Conservation (phyloP, 2,329 filamentous ascomycete genomes). For the Alternaria gansuensis region DNA sequence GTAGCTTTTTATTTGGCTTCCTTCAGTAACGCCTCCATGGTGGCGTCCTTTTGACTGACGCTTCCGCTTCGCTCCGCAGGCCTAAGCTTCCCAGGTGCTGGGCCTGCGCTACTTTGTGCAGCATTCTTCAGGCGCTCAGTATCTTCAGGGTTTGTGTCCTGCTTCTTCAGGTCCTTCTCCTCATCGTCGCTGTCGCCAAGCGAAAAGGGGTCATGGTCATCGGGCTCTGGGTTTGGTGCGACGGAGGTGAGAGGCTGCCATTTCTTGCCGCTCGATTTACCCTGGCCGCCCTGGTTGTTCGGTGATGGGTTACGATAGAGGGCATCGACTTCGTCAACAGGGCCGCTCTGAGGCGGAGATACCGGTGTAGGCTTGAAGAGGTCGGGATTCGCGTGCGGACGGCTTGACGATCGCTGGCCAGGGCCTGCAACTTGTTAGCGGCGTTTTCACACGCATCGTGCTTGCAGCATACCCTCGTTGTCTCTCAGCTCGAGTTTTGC, state of each 20-base stretch:
- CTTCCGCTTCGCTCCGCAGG: slow-evolving; percentile 55
- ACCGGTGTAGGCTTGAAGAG: slow-evolving; percentile 76
- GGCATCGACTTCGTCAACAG: slow-evolving; percentile 80
- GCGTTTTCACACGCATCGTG: not conserved
- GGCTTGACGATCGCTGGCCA: slow-evolving; percentile 64
- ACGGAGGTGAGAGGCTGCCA: slow-evolving; percentile 94
- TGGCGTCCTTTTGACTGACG: slow-evolving; percentile 56
- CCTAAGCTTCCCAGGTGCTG: slow-evolving; percentile 41
- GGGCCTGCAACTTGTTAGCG: slow-evolving; percentile 53
- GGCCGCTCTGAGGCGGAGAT: slow-evolving; percentile 63
- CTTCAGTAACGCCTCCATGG: slow-evolving; percentile 58
- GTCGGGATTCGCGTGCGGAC: slow-evolving; percentile 77
- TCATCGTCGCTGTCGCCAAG: slow-evolving; percentile 94
- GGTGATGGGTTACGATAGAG: slow-evolving; percentile 67
- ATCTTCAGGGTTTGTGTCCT: slow-evolving; percentile 65
- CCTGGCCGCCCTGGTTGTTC: slow-evolving; percentile 39
- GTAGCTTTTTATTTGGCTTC: slow-evolving; percentile 42
- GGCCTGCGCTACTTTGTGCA: slow-evolving; percentile 52
- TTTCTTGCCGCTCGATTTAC: slow-evolving; percentile 78
- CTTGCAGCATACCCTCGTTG: slow-evolving; percentile 61
- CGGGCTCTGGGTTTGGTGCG: slow-evolving; percentile 82
- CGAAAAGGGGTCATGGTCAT: slow-evolving; percentile 92
- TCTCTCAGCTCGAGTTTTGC: slow-evolving; percentile 70
- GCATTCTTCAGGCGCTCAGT: slow-evolving; percentile 61
- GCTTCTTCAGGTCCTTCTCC: slow-evolving; percentile 72